Evolutionary conservation across 2,329 filamentous ascomycete genomes (phyloP), one percentile per base, ranked within the genome.

Genomic region (Tricladium varicosporioides): DNA sequence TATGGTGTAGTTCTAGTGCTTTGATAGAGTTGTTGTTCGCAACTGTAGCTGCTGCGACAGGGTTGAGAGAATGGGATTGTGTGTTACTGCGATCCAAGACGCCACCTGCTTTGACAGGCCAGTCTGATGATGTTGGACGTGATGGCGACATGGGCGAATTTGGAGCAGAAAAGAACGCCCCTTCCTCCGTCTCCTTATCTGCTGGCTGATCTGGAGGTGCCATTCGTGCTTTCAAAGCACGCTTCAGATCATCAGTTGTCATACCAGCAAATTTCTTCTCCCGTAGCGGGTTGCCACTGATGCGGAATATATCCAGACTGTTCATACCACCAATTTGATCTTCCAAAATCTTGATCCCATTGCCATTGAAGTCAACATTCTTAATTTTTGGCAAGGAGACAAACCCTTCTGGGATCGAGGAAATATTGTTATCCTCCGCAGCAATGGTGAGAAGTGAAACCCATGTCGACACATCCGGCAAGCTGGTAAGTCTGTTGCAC

Each of bases 221-320:
- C 59, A 92, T 75, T 22, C 90, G 83, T 36, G 80, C 80, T 16
- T 82, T 80, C 45, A 97, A 75, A 45, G 86, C 84, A 44, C 83
- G 81, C 72, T 96, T 96, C 60, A 97, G 76, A 53, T 94, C 89
- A 13, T 91, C 88, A 0, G 89, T 92, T 18, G 82, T 81, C 75
- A 95, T 89, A 0, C 84, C 88, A 13, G 92, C 78, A 64, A 94
- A 91, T 70, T 92, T 96, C 70, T 89, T 92, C 70, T 97, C 92
- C 13, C 89, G 82, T 13, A 99, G 76, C 0, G 94, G 94, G 67
- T 99, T 99, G n/a, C 91, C 92, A 45, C 86, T 86, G 32, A 99
- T 78, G 4, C 87, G 85, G 44, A 97, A 81, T 69, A 86, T 86
- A 16, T 85, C 80, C 9, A 99, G 75, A 46, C 75, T 85, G 5